Percentiles rank a stretch among this genome's conserved stretches.
These are phyloP conservation scores for Fimicolochytrium jonesii DNA, from an alignment of 192 early-diverging fungal genomes.

Conservation along the genomic window DNA sequence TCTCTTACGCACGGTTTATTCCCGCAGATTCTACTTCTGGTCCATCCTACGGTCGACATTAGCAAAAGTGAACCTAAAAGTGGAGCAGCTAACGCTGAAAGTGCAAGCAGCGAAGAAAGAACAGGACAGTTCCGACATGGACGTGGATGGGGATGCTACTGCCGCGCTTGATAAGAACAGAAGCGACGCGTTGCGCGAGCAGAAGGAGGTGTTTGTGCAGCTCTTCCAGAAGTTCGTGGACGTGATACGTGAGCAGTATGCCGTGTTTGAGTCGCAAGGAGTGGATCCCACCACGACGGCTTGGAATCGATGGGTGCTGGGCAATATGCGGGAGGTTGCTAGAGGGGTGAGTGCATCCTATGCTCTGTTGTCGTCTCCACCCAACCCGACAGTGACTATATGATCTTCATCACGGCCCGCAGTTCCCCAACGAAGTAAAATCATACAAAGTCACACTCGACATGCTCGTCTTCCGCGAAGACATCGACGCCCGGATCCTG, in stretches of 20 bases:
- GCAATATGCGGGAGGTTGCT: constrained; percentile 58
- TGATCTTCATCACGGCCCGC: too few relatives aligned
- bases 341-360: constrained; percentile 55
- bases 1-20: too few relatives aligned
- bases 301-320: constrained; percentile 59
- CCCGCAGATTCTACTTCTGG: constrained; percentile 70
- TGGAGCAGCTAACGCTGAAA: constrained; percentile 61
- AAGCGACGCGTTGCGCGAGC: constrained; percentile 67
- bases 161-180: constrained; percentile 60
- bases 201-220: constrained; percentile 74
- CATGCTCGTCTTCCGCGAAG: constrained; percentile 43
- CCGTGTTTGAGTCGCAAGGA: constrained; percentile 6
- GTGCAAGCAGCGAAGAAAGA: constrained; percentile 32
- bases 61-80: constrained; percentile 80
- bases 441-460: constrained; percentile 56
- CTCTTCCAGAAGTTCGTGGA: constrained; percentile 51
- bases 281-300: constrained; percentile 18
- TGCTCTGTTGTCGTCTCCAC: too few relatives aligned
- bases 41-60: constrained; percentile 81
- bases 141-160: constrained; percentile 43
- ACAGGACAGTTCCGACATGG: constrained; percentile 25
- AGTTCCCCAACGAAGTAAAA: constrained; percentile 58
- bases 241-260: not conserved
- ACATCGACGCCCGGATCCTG: constrained; percentile 44
- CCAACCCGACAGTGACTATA: too few relatives aligned